These are phyloP conservation scores for Xanthoconium separans DNA, from an alignment of 1,284 basidiomycete species.

Conservation along the genomic window DNA sequence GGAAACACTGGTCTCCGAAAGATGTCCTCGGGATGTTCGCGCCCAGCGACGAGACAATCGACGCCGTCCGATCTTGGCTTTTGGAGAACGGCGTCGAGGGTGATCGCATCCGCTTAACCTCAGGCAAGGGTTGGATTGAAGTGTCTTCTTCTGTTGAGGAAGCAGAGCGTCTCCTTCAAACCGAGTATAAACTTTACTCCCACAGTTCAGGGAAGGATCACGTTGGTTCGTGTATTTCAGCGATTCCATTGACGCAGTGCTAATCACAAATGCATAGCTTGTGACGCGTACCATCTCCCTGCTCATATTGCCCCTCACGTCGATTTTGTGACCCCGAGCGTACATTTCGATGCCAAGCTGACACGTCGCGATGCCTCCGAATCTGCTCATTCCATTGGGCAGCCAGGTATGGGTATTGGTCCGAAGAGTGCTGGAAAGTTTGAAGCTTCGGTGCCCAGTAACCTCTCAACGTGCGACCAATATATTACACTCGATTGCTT, in stretches of 20 bases:
- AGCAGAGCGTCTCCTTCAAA: slow-evolving; percentile 34
- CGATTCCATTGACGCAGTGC: slow-evolving; percentile 2
- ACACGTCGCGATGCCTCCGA: slow-evolving; percentile 11
- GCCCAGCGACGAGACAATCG: slow-evolving; percentile 37
- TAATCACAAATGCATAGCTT: slow-evolving; percentile 20
- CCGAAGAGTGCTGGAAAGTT: slow-evolving; percentile 37
- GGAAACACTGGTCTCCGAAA: slow-evolving; percentile 42
- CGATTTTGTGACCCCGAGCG: slow-evolving; percentile 27
- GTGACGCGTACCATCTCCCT: slow-evolving; percentile 29
- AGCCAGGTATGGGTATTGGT: slow-evolving; percentile 26
- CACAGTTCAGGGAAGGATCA: slow-evolving; percentile 41
- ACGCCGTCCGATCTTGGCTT: slow-evolving; percentile 41
- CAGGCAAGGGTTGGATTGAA: slow-evolving; percentile 43
- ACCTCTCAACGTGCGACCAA: slow-evolving; percentile 38
- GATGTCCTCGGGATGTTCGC: slow-evolving; percentile 41
- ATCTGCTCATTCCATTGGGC: slow-evolving; percentile 22
- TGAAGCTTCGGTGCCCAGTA: slow-evolving; percentile 15
- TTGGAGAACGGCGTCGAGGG: slow-evolving; percentile 33
- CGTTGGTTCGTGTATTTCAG: slow-evolving; percentile 32
- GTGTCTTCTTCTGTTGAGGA: slow-evolving; percentile 40
- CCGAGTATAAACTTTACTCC: slow-evolving; percentile 33
- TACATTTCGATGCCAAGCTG: slow-evolving; percentile 33
- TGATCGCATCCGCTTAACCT: slow-evolving; percentile 32
- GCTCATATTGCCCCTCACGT: slow-evolving; percentile 28
- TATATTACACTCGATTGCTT: slow-evolving; percentile 47